Base-by-base conservation (phyloP, 164 flowering plant genomes). In the Hamamelis virginiana region DNA sequence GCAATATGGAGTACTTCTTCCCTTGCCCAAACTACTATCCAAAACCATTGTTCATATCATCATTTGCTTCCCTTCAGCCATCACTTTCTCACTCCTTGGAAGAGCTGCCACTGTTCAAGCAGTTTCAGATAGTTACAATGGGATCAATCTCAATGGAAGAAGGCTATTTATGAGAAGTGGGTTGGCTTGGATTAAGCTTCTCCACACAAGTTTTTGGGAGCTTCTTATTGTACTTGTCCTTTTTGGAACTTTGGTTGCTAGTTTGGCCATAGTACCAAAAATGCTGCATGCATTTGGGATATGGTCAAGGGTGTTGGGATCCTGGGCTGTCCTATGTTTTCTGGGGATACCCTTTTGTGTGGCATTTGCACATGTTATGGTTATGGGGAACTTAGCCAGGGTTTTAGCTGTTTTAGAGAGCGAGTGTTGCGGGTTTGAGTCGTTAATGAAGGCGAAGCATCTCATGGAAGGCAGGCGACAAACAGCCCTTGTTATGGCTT, bases 31-130 rank as follows among this genome's bases (percentile, higher is more conserved):
- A 53, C 59, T 75, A 14, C 66, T 79, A 52, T 74, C 82, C 41
- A 75, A 68, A 66, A 79, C 75, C 65, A 55, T 75, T n/a, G 14
- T 79, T 27, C 74, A 78, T 48, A 61, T 67, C 61, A 65, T 75
- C 69, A 64, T 78, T 22, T 76, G 82, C 74, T 70, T 78, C 48
- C 84, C 82, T 23, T 72, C 75, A 22, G 72, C 71, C 9, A 72
- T 81, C 71, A 81, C 82, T 19, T 81, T 76, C 77, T 64, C 76
- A 6, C 80, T 79, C 26, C 73, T 78, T 4, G 84, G 81, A 44
- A 74, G 77, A 71, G 80, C 82, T 59, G 84, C 80, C 3, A 74
- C 79, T n/a, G 61, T 66, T 58, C 82, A 79, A 51, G 75, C 75
- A 62, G 82, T 82, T 27, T 70, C 80, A 53, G 77, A 79, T 65